phyloP scores from a whole-genome alignment of 2,329 filamentous ascomycete species.

The Zopfia rhizophila region DNA sequence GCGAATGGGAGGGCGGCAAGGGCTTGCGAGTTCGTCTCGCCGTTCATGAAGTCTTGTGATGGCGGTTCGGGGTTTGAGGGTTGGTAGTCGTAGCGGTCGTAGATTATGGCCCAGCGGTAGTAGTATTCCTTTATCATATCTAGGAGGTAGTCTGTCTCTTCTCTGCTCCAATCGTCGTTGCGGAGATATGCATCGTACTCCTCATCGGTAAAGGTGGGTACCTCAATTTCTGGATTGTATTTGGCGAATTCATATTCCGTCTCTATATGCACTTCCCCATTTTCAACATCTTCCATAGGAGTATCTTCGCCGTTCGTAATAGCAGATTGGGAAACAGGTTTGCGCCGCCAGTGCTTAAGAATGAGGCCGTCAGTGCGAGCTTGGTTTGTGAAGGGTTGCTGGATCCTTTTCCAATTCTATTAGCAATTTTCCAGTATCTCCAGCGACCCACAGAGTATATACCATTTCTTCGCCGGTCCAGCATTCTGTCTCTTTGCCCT shows the following conservation, averaged over 20 bases:
- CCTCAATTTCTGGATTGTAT: slow-evolving; percentile 83
- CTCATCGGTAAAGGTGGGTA: slow-evolving; percentile 85
- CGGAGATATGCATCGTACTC: slow-evolving; percentile 82
- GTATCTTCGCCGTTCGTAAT: slow-evolving; percentile 44
- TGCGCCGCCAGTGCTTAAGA: slow-evolving; percentile 83
- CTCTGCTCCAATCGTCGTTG: slow-evolving; percentile 83
- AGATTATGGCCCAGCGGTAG: slow-evolving; percentile 89
- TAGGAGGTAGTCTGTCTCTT: slow-evolving; percentile 94
- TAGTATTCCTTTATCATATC: slow-evolving; percentile 80
- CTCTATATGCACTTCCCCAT: slow-evolving; percentile 49
- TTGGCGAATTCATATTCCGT: slow-evolving; percentile 76
- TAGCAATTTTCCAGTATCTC: slow-evolving; percentile 15
- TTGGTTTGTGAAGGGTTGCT: slow-evolving; percentile 75
- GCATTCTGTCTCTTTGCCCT: slow-evolving; percentile 51
- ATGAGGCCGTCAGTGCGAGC: slow-evolving; percentile 77
- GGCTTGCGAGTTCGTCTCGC: slow-evolving; percentile 32
- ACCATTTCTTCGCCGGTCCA: slow-evolving; percentile 53
- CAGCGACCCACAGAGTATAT: slow-evolving; percentile 2
- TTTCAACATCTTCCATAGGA: slow-evolving; percentile 49
- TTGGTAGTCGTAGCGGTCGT: slow-evolving; percentile 88
- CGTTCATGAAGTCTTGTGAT: slow-evolving; percentile 30
- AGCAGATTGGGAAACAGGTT: slow-evolving; percentile 51
- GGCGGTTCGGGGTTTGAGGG: slow-evolving; percentile 41
- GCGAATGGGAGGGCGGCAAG: slow-evolving; percentile 50
- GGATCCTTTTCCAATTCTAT: slow-evolving; percentile 37